A percentile compares a stretch with the other conserved stretches of the same genome.
These are phyloP conservation scores for Fomitopsis palustris DNA, from an alignment of 1,284 basidiomycete genomes.

Conservation along the genomic window DNA sequence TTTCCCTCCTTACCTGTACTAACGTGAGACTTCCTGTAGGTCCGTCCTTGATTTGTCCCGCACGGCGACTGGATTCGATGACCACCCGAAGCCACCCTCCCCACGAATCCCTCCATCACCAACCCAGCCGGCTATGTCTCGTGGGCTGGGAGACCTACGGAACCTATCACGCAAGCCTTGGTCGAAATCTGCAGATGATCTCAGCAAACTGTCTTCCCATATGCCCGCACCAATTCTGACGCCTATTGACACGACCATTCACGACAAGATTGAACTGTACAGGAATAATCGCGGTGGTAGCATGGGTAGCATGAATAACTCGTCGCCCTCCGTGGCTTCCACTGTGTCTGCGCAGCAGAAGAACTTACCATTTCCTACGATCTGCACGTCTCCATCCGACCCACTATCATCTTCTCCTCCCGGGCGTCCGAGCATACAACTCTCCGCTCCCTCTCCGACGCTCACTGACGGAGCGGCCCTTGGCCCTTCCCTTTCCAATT, in stretches of 20 bases:
- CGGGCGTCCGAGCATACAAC: slow-evolving; percentile 24
- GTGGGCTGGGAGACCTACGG: slow-evolving; percentile 62
- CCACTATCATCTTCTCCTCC: slow-evolving; percentile 29
- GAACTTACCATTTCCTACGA: slow-evolving; percentile 45
- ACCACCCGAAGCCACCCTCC: slow-evolving; percentile 25
- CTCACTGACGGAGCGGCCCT: slow-evolving; percentile 8
- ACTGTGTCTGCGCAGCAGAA: slow-evolving; percentile 19
- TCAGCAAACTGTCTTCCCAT: slow-evolving; percentile 50
- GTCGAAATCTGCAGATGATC: slow-evolving; percentile 77
- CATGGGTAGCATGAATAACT: slow-evolving; percentile 27
- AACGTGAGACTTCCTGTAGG: slow-evolving; percentile 32
- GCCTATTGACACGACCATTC: slow-evolving; percentile 48
- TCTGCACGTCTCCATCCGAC: slow-evolving; percentile 25
- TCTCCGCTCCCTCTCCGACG: slow-evolving; percentile 23
- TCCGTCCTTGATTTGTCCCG: slow-evolving; percentile 65
- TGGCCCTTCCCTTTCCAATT: slow-evolving; percentile 10
- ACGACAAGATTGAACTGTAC: slow-evolving; percentile 61
- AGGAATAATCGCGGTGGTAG: slow-evolving; percentile 43
- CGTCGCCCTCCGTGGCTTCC: slow-evolving; percentile 27
- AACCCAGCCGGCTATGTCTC: slow-evolving; percentile 30
- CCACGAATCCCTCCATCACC: slow-evolving; percentile 37
- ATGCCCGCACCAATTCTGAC: slow-evolving; percentile 33
- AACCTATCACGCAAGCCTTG: slow-evolving; percentile 64
- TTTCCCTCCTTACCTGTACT: not conserved
- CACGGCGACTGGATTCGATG: slow-evolving; percentile 44